phyloP scores from a whole-genome alignment of 306 rosid species.

The Prunus padus region DNA sequence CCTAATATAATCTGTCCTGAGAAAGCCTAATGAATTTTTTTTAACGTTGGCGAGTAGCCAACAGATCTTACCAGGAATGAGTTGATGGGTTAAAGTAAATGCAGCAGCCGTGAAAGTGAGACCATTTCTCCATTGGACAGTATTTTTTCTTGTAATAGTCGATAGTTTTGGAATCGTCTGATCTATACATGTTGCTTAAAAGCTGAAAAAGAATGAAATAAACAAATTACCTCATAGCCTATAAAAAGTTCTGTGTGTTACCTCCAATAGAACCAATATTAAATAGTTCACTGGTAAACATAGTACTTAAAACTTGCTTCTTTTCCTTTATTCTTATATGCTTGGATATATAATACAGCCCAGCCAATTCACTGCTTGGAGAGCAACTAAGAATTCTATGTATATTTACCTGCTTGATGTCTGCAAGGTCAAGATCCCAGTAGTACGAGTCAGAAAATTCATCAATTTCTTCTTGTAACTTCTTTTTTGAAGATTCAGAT shows the following conservation, averaged over 20 bases:
- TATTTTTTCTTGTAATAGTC: conserved; percentile 72
- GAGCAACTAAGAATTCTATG: not conserved
- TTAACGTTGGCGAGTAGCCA: too few relatives aligned
- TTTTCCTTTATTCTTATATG: not conserved
- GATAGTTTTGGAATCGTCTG: conserved; percentile 43
- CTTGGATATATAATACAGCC: not conserved
- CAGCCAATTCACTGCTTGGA: not conserved
- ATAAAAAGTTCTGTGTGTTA: not conserved
- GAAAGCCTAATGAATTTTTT: not conserved
- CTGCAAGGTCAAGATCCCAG: conserved; percentile 69
- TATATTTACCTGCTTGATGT: conserved; percentile 66
- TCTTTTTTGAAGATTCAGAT: conserved; percentile 70
- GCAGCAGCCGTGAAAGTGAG: conserved; percentile 58
- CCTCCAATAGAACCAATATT: not conserved
- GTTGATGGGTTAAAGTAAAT: conserved; percentile 51
- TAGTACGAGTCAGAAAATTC: conserved; percentile 81
- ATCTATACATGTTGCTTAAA: conserved; percentile 50
- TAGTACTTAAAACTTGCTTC: not conserved
- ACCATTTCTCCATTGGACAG: conserved; percentile 79
- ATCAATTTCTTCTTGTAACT: conserved; percentile 78
- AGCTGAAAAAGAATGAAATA: conserved; percentile 54
- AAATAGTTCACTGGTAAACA: not conserved
- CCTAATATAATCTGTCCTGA: not conserved
- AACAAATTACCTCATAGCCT: conserved; percentile 3
- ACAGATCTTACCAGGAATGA: conserved; percentile 59